Conservation (phyloP, 2,329 filamentous ascomycete species). For the Ophiocordyceps camponoti-saundersi region DNA sequence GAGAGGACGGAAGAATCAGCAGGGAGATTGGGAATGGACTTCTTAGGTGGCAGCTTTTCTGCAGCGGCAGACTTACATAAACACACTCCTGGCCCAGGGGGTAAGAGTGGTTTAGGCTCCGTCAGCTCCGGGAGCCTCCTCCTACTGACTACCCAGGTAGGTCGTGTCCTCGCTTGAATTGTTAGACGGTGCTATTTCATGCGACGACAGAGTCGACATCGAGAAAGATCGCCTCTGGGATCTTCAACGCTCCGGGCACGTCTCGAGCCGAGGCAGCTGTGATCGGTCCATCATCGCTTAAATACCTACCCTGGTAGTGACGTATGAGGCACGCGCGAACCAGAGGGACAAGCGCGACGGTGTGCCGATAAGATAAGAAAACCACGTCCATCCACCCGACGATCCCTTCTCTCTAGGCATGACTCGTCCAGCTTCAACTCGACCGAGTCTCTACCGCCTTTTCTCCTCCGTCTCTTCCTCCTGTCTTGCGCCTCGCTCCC, state of each 20-base stretch:
- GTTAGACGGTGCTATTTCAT: not conserved
- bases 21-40: not conserved
- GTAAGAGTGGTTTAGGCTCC: not conserved
- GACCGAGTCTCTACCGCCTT: not conserved
- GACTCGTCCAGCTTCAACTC: not conserved
- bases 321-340: not conserved
- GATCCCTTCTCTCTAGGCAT: not conserved
- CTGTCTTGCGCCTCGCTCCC: not conserved
- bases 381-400: not conserved
- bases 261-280: too few relatives aligned
- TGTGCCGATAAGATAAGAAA: not conserved
- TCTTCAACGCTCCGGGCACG: too few relatives aligned
- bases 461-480: not conserved
- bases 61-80: not conserved
- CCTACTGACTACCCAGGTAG: too few relatives aligned
- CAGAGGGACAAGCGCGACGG: too few relatives aligned
- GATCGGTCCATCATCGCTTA: too few relatives aligned
- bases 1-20: not conserved
- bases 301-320: not conserved
- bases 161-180: not conserved
- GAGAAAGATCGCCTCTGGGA: not conserved
- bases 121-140: not conserved
- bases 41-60: not conserved
- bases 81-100: not conserved
- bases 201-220: not conserved